Evolutionary conservation across 805 yeast species (phyloP).

Genomic region (Sugiyamaella floridensis): DNA sequence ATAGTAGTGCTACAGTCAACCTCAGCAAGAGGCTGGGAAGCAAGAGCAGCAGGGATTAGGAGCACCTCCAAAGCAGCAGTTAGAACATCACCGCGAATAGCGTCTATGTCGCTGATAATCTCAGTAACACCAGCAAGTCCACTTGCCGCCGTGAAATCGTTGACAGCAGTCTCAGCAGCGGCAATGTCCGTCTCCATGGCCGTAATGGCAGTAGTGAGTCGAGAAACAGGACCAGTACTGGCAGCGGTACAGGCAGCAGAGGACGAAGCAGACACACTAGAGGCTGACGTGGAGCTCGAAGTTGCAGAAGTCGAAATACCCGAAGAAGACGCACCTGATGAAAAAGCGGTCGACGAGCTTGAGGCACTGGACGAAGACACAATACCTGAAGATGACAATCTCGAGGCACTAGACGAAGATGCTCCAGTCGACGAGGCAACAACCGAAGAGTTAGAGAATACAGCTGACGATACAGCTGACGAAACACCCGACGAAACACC

Average conservation of each 20-base stretch:
- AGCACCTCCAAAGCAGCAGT: neutral
- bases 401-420: neutral
- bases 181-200: neutral
- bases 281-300: neutral
- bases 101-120: neutral
- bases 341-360: neutral
- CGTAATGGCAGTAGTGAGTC: neutral
- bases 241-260: neutral
- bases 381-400: neutral
- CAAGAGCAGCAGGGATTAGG: neutral
- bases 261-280: neutral
- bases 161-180: neutral
- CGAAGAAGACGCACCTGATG: neutral
- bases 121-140: neutral
- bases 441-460: neutral
- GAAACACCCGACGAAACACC: neutral
- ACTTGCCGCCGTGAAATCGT: neutral
- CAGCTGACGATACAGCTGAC: neutral
- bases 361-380: neutral
- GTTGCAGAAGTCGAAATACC: neutral
- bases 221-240: neutral
- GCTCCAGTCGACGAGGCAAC: neutral
- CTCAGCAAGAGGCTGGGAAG: neutral
- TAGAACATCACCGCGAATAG: neutral
- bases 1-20: neutral